Evolutionary conservation across 148 eudicot species (phyloP).

Genomic region (Tetragonia tetragonoides): DNA sequence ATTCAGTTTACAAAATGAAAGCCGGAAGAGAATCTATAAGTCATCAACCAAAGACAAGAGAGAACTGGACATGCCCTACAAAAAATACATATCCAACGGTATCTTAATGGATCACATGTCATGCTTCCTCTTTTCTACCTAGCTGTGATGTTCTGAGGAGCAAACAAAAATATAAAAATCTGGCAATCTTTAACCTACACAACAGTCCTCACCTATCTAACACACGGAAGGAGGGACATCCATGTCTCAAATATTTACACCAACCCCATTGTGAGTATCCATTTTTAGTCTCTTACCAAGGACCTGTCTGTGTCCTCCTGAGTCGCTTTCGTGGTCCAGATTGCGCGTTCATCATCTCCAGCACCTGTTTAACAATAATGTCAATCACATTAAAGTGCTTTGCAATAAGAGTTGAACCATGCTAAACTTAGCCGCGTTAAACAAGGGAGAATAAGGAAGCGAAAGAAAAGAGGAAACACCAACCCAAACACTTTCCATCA

Average conservation of each 20-base stretch:
- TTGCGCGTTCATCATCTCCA: conserved; percentile 60
- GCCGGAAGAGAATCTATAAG: neutral
- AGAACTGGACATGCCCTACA: conserved; percentile 17
- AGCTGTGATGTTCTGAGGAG: conserved; percentile 16
- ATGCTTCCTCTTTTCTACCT: conserved; percentile 25
- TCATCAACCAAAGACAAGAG: conserved; percentile 3
- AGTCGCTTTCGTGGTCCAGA: conserved; percentile 51
- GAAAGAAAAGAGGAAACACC: neutral
- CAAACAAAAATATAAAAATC: conserved; percentile 7
- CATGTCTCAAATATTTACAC: conserved; percentile 40
- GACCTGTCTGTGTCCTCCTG: conserved; percentile 80
- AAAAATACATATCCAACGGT: conserved; percentile 20
- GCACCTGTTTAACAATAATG: conserved; percentile 31
- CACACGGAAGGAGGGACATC: conserved; percentile 22
- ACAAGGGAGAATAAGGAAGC: neutral
- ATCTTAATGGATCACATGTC: conserved; percentile 10
- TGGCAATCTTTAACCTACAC: conserved; percentile 17
- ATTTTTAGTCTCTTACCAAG: conserved; percentile 50
- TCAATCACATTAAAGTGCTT: neutral
- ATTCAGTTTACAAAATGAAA: neutral
- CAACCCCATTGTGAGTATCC: conserved; percentile 24
- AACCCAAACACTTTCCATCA: neutral
- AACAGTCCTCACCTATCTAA: conserved; percentile 25
- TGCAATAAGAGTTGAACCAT: neutral
- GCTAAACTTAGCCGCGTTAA: neutral